A percentile compares a stretch with the other conserved stretches of the same genome.
Conservation (phyloP, 176 grass and related monocot genomes). For the Bromus sterilis region DNA sequence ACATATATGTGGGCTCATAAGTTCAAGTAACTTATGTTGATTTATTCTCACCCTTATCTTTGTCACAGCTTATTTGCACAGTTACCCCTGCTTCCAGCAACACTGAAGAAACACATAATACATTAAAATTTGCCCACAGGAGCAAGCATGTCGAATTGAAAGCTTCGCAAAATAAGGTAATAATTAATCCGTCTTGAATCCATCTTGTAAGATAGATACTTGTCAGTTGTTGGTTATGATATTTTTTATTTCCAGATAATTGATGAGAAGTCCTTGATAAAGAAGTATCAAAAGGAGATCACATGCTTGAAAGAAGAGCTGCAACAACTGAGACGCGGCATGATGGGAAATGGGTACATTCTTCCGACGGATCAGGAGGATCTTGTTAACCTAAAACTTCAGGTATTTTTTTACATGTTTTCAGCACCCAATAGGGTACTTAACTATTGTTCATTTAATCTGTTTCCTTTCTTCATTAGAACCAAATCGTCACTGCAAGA, state of each 20-base stretch:
- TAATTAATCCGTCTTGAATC: neutral
- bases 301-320: constrained; percentile 91
- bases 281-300: constrained; percentile 99
- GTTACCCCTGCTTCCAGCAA: constrained; percentile 95
- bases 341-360: constrained; percentile 63
- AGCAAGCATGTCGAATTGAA: constrained; percentile 96
- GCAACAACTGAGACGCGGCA: constrained; percentile 82
- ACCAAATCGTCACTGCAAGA: neutral
- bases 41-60: constrained; percentile 16
- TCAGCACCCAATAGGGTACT: neutral
- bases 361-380: constrained; percentile 69
- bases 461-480: neutral
- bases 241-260: constrained; percentile 70
- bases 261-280: constrained; percentile 99
- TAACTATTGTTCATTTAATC: constrained; percentile 21
- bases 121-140: constrained; percentile 95
- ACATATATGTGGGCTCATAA: neutral
- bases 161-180: constrained; percentile 96
- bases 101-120: constrained; percentile 97
- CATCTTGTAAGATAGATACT: neutral
- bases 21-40: neutral
- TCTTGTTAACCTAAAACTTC: constrained; percentile 95
- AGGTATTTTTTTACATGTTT: constrained; percentile 55
- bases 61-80: constrained; percentile 91
- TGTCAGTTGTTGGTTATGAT: constrained; percentile 8